phyloP scores from a whole-genome alignment of 208 protist species.

The Crithidia expoeki region DNA sequence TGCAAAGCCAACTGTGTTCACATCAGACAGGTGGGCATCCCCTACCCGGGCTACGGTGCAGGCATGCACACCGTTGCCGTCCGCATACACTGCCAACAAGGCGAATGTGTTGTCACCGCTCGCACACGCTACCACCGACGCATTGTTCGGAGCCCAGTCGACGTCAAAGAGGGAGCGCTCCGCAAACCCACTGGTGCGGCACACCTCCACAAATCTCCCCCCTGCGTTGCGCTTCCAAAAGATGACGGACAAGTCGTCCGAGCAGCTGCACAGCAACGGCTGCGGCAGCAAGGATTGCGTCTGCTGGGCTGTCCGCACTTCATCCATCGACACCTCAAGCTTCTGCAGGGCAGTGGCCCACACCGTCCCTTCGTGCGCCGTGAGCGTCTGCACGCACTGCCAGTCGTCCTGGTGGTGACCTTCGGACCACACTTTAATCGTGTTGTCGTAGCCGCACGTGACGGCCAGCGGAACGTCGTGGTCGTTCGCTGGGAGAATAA shows the following conservation, averaged over 20 bases:
- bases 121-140: slow-evolving; percentile 67
- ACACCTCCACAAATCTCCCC: slow-evolving; percentile 43
- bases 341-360: slow-evolving; percentile 81
- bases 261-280: slow-evolving; percentile 76
- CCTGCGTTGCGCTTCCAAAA: slow-evolving; percentile 65
- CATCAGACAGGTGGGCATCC: slow-evolving; percentile 73
- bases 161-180: slow-evolving; percentile 80
- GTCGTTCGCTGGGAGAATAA: slow-evolving; percentile 55
- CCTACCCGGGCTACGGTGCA: slow-evolving; percentile 42
- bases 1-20: slow-evolving; percentile 80
- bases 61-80: slow-evolving; percentile 37
- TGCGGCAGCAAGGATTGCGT: slow-evolving; percentile 26
- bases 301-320: slow-evolving; percentile 31
- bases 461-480: slow-evolving; percentile 70
- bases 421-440: slow-evolving; percentile 62
- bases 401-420: slow-evolving; percentile 90
- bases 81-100: slow-evolving; percentile 63
- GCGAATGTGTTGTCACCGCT: slow-evolving; percentile 87
- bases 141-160: slow-evolving; percentile 62
- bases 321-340: slow-evolving; percentile 50
- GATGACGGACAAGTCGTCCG: slow-evolving; percentile 68
- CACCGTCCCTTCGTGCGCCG: slow-evolving; percentile 80
- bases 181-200: slow-evolving; percentile 48
- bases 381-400: slow-evolving; percentile 81
- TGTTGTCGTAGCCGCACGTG: slow-evolving; percentile 90